These are phyloP conservation scores for Aureobasidium zeae DNA, from an alignment of 2,329 filamentous ascomycete species.

Conservation along the genomic window DNA sequence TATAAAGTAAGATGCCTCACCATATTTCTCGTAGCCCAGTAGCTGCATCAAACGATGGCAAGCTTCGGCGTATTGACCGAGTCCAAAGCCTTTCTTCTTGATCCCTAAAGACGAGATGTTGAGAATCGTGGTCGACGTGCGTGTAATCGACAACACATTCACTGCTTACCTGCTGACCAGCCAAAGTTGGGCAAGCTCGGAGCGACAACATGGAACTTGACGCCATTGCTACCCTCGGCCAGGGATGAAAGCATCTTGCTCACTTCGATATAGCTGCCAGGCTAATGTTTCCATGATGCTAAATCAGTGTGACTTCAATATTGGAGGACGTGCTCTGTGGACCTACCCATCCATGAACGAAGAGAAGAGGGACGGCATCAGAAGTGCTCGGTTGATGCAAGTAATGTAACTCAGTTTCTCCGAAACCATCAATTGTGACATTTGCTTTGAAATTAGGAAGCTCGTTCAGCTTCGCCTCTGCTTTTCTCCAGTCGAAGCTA, in stretches of 20 bases:
- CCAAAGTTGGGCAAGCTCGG: constrained; percentile 49
- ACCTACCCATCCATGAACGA: constrained; percentile 51
- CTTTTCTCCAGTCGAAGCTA: constrained; percentile 51
- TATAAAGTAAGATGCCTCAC: constrained; percentile 20
- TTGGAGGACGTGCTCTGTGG: background rate
- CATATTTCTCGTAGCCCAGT: constrained; percentile 56
- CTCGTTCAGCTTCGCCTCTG: constrained; percentile 51
- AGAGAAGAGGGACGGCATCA: constrained; percentile 54
- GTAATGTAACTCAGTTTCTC: constrained; percentile 53
- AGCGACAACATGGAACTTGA: constrained; percentile 45
- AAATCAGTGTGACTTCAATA: background rate
- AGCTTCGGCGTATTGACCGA: constrained; percentile 54
- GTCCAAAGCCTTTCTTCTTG: constrained; percentile 47
- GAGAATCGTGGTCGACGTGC: no score
- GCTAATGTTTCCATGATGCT: constrained; percentile 34
- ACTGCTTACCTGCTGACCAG: constrained; percentile 33
- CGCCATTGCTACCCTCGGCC: constrained; percentile 29
- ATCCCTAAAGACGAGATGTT: constrained; percentile 27
- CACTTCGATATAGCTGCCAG: constrained; percentile 60
- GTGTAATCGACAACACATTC: background rate
- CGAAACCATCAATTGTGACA: constrained; percentile 50
- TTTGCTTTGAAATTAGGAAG: constrained; percentile 50
- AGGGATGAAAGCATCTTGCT: constrained; percentile 49
- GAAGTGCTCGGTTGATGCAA: constrained; percentile 48
- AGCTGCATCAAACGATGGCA: constrained; percentile 59